phyloP scores from a whole-genome alignment of 495 filamentous ascomycete genomes.

The Evansstolkia leycettana region DNA sequence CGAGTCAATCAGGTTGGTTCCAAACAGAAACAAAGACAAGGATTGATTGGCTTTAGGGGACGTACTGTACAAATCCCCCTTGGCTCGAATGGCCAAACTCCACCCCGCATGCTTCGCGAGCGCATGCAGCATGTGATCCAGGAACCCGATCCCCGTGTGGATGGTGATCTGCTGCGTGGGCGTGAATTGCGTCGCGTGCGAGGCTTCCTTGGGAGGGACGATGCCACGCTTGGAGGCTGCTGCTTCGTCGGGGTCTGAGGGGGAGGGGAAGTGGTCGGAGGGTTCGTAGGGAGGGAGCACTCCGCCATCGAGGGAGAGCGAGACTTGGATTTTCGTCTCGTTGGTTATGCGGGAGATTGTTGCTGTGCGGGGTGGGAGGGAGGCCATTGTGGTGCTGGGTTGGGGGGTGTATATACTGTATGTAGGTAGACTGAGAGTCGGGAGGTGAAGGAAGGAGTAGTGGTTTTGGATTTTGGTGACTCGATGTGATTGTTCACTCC shows the following conservation, averaged over 20 bases:
- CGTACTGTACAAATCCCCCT: conserved; percentile 83
- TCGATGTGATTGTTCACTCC: no score
- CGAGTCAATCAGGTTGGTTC: no score
- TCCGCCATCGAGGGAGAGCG: conserved; percentile 88
- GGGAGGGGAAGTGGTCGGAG: conserved; percentile 27
- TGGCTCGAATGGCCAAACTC: conserved; percentile 69
- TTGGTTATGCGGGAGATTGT: conserved; percentile 78
- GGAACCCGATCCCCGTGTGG: conserved; percentile 92
- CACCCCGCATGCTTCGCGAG: conserved; percentile 91
- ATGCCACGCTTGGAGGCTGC: conserved; percentile 56
- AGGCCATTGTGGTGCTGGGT: conserved; percentile 12
- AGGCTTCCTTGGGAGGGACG: conserved; percentile 64
- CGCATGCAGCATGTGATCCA: conserved; percentile 98
- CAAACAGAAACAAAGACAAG: conserved; percentile 1
- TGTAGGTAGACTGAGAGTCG: no score
- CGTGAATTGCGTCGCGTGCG: conserved; percentile 72
- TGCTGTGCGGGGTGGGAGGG: conserved; percentile 48
- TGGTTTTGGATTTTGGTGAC: no score
- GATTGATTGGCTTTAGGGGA: conserved; percentile 6
- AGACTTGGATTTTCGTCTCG: conserved; percentile 89
- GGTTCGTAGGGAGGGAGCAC: conserved; percentile 49
- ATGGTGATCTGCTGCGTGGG: conserved; percentile 74
- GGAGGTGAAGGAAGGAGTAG: no score
- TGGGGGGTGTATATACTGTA: conserved; percentile 9
- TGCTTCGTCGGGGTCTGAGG: conserved; percentile 25